Conservation (phyloP, 371 early-diverging fungal genomes). For the Mucor mucedo region DNA sequence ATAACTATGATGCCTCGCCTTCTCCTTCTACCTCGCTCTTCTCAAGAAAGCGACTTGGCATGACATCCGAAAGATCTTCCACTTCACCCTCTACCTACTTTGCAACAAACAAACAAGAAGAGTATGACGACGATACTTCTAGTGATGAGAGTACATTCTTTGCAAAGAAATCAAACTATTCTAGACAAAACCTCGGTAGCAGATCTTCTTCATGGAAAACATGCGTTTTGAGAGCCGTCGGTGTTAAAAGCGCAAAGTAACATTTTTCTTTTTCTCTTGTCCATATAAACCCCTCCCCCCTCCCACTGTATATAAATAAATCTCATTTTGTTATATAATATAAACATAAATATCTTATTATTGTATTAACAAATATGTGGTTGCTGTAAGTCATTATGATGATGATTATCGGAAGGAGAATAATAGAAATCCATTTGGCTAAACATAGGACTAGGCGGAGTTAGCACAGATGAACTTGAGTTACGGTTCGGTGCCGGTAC, state of each 20-base stretch:
- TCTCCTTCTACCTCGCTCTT: conserved; percentile 1
- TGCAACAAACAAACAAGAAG: not conserved
- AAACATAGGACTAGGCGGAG: conserved; percentile 19
- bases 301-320: not conserved
- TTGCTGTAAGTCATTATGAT: not conserved
- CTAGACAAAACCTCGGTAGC: conserved; percentile 4
- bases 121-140: not conserved
- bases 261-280: not conserved
- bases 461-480: not conserved
- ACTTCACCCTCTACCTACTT: not conserved
- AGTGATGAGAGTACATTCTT: conserved; percentile 10
- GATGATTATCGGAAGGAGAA: conserved; percentile 13
- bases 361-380: too few relatives aligned
- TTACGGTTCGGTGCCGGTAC: not conserved
- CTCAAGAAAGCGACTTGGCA: conserved; percentile 4
- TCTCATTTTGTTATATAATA: not conserved
- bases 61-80: conserved; percentile 1
- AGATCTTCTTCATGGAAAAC: conserved; percentile 11
- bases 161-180: conserved; percentile 2
- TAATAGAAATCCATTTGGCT: conserved; percentile 21
- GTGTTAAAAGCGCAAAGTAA: conserved; percentile 3
- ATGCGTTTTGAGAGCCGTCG: conserved; percentile 10
- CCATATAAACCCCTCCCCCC: not conserved
- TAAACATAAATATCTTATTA: too few relatives aligned
- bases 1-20: not conserved